phyloP scores from a whole-genome alignment of 441 rosid genomes.

The Gossypium schwendimanii region DNA sequence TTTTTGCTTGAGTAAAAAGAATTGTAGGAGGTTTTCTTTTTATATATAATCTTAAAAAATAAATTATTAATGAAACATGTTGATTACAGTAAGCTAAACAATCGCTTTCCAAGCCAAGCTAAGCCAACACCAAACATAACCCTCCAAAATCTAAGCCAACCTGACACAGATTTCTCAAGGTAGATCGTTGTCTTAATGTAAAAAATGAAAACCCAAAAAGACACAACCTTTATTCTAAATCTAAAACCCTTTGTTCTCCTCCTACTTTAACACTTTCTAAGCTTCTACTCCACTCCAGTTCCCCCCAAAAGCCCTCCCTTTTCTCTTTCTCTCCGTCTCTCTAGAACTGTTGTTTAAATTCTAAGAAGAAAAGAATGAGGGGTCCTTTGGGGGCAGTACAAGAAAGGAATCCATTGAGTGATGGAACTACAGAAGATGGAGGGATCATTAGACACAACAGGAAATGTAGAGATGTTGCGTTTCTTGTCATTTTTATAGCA shows the following conservation, averaged over 20 bases:
- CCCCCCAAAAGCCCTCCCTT: not conserved
- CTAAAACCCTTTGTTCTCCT: conserved; percentile 11
- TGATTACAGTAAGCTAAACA: not conserved
- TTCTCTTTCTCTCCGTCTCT: not conserved
- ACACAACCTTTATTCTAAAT: conserved; percentile 27
- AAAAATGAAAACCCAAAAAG: not conserved
- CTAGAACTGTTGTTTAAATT: conserved; percentile 1
- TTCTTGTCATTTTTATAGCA: conserved; percentile 71
- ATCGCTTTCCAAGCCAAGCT: not conserved
- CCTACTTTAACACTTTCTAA: conserved; percentile 17
- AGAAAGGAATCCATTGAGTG: conserved; percentile 87
- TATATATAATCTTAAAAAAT: too few relatives aligned
- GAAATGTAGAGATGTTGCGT: conserved; percentile 82
- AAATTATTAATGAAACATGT: not conserved
- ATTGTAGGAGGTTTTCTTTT: too few relatives aligned
- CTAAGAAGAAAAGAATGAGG: conserved; percentile 37
- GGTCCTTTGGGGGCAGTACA: conserved; percentile 86
- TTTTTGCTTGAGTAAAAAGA: too few relatives aligned
- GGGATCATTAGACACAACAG: conserved; percentile 85
- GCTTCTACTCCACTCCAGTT: conserved; percentile 24
- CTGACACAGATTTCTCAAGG: conserved; percentile 11
- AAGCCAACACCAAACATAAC: not conserved
- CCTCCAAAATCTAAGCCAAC: not conserved
- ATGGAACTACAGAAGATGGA: conserved; percentile 61
- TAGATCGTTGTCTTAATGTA: conserved; percentile 29